phyloP scores from a whole-genome alignment of 352 stramenopile genomes.

The Phytophthora kernoviae region DNA sequence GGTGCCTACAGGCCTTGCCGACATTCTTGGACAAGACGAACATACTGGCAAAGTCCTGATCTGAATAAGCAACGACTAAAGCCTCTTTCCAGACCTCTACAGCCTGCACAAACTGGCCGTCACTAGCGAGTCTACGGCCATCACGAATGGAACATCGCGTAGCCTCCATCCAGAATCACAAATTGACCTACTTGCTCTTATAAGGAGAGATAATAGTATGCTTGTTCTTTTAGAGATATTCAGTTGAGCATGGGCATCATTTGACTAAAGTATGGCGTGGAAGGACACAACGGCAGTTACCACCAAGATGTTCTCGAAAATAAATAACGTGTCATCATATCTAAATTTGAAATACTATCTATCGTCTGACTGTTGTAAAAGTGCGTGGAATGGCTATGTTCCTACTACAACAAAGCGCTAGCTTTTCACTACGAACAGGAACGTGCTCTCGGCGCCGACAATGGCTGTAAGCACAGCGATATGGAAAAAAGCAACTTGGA shows the following conservation, averaged over 20 bases:
- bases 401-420: constrained; percentile 77
- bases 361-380: constrained; percentile 8
- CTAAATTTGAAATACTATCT: neutral
- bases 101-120: constrained; percentile 39
- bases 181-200: constrained; percentile 18
- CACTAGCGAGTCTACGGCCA: constrained; percentile 43
- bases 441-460: constrained; percentile 64
- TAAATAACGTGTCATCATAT: neutral
- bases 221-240: constrained; percentile 15
- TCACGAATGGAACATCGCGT: constrained; percentile 36
- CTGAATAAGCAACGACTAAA: constrained; percentile 49
- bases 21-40: constrained; percentile 80
- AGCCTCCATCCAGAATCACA: constrained; percentile 32
- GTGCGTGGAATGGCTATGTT: constrained; percentile 75
- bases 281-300: constrained; percentile 65
- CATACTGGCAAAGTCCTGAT: constrained; percentile 53
- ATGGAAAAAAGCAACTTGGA: constrained; percentile 92
- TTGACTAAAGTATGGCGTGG: constrained; percentile 10
- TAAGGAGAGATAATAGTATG: constrained; percentile 16
- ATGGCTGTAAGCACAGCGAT: constrained; percentile 91
- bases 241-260: neutral
- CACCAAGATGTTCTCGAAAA: constrained; percentile 20
- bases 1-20: constrained; percentile 47
- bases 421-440: constrained; percentile 91
- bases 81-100: constrained; percentile 56